A percentile compares a stretch with the other conserved stretches of the same genome.
phyloP scores from a whole-genome alignment of 768 basidiomycete species.

The Collybia mongolica region DNA sequence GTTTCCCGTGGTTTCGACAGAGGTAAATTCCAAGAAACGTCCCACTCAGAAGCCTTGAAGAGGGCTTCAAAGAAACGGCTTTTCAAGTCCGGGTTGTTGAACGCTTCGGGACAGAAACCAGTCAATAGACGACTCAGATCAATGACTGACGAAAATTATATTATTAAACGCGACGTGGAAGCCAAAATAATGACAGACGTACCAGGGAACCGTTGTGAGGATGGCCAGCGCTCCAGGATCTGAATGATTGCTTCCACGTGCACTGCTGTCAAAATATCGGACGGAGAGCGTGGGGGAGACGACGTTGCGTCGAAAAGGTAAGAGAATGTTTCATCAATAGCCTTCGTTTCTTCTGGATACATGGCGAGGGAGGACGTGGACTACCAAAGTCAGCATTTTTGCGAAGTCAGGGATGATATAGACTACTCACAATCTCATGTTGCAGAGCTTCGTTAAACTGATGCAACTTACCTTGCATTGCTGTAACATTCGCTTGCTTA shows the following conservation, averaged over 20 bases:
- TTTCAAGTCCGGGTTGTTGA: constrained; percentile 40
- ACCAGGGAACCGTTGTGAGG: constrained; percentile 73
- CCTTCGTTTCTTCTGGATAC: constrained; percentile 57
- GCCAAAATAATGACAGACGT: constrained; percentile 12
- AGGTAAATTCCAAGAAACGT: constrained; percentile 48
- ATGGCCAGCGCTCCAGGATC: constrained; percentile 74
- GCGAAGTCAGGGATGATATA: not conserved
- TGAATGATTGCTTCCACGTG: constrained; percentile 65
- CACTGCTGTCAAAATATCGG: constrained; percentile 32
- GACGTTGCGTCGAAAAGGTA: constrained; percentile 53
- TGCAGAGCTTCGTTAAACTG: constrained; percentile 72
- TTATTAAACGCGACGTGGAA: not conserved
- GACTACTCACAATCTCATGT: constrained; percentile 60
- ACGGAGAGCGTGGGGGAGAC: constrained; percentile 27
- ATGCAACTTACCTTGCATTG: constrained; percentile 76
- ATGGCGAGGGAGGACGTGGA: constrained; percentile 71
- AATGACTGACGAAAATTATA: constrained; percentile 52
- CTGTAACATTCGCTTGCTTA: constrained; percentile 76
- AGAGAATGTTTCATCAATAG: constrained; percentile 62
- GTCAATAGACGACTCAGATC: constrained; percentile 80
- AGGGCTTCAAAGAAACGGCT: constrained; percentile 59
- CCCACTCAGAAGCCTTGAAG: constrained; percentile 70
- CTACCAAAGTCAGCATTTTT: constrained; percentile 31
- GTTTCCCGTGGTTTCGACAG: constrained; percentile 76
- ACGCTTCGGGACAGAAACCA: constrained; percentile 57